A percentile compares a stretch with the other conserved stretches of the same genome.
phyloP scores from a whole-genome alignment of 345 rosid genomes.

The Gossypium longicalyx region DNA sequence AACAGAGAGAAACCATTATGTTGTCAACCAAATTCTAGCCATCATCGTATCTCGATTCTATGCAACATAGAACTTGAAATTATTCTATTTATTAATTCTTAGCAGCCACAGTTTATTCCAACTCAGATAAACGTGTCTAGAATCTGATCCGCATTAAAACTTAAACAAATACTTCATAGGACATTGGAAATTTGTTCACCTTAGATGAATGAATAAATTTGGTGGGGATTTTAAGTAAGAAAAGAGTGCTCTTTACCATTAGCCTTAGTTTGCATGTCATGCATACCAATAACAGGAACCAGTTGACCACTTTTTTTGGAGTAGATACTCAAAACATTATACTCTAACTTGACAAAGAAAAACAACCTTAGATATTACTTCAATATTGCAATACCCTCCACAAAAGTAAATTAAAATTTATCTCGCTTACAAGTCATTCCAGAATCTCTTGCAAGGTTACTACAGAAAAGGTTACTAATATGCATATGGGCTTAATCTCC shows the following conservation, averaged over 20 bases:
- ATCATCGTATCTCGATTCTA: too few species aligned
- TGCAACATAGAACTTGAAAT: background rate
- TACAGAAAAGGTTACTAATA: background rate
- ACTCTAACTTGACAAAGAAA: background rate
- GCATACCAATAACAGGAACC: background rate
- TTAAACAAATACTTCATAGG: background rate
- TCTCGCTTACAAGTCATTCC: background rate
- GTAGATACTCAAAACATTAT: background rate
- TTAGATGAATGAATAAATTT: background rate
- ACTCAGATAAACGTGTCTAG: background rate
- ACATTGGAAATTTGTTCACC: background rate
- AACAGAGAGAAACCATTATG: background rate
- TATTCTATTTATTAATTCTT: background rate
- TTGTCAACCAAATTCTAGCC: background rate
- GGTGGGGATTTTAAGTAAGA: background rate
- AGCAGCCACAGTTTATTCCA: background rate
- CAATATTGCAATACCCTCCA: background rate
- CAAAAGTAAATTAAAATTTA: background rate
- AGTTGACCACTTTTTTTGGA: background rate
- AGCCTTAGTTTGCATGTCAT: background rate
- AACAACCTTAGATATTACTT: background rate
- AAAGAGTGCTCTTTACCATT: background rate
- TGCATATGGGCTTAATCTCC: background rate
- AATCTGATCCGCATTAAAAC: background rate
- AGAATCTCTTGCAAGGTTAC: background rate